A percentile compares a stretch with the other conserved stretches of the same genome.
phyloP scores from a whole-genome alignment of 805 yeast genomes.

The Cyberlindnera bimundalis region DNA sequence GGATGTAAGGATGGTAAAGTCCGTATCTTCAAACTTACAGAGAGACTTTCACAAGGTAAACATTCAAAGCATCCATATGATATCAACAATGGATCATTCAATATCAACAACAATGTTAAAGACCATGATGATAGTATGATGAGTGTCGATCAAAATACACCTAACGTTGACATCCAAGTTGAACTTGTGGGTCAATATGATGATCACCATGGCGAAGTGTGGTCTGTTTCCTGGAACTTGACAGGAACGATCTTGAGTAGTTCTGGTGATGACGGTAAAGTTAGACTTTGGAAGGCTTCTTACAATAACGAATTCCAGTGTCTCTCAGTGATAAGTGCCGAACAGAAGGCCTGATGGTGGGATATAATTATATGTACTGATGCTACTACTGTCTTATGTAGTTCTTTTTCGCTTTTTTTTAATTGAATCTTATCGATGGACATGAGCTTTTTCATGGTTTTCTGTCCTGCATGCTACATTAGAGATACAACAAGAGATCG shows the following conservation, averaged over 20 bases:
- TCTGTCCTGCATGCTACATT: too few relatives aligned
- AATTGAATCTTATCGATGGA: not conserved
- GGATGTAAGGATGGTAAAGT: constrained; percentile 95
- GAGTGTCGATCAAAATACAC: constrained; percentile 26
- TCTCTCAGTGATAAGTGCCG: constrained; percentile 78
- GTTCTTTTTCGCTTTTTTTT: not conserved
- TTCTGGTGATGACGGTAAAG: constrained; percentile 93
- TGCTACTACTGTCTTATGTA: not conserved
- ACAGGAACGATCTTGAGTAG: constrained; percentile 91
- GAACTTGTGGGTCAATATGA: constrained; percentile 64
- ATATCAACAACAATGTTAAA: not conserved
- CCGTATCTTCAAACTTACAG: constrained; percentile 74
- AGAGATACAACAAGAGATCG: too few relatives aligned
- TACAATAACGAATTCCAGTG: constrained; percentile 86
- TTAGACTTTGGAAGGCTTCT: constrained; percentile 87
- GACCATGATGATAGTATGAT: constrained; percentile 16
- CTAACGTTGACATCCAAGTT: constrained; percentile 37
- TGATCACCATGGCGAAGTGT: constrained; percentile 85
- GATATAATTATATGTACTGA: not conserved
- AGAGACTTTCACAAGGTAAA: constrained; percentile 26
- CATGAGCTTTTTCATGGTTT: too few relatives aligned
- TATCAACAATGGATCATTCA: not conserved
- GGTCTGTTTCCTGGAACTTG: constrained; percentile 94
- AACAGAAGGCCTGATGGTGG: constrained; percentile 26
- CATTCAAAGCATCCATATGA: constrained; percentile 5